These are phyloP conservation scores for Scleroderma bovista DNA, from an alignment of 768 basidiomycete species.

Conservation along the genomic window DNA sequence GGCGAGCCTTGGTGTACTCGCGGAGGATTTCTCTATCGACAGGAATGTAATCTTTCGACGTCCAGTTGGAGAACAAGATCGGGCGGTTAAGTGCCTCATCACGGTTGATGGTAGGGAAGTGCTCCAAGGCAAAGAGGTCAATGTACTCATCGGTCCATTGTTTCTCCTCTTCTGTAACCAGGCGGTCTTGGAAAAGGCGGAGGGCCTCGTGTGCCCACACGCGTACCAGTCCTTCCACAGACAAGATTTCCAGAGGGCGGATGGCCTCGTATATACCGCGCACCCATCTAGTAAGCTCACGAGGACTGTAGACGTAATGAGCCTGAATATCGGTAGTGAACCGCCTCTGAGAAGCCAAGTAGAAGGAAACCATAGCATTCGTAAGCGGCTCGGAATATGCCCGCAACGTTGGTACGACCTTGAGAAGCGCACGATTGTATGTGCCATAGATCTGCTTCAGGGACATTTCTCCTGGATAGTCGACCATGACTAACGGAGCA, in stretches of 20 bases:
- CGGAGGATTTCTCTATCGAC: conserved; percentile 90
- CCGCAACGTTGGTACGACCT: conserved; percentile 89
- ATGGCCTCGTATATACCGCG: conserved; percentile 97
- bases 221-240: conserved; percentile 91
- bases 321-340: conserved; percentile 98
- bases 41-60: conserved; percentile 92
- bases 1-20: conserved; percentile 93
- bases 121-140: conserved; percentile 73
- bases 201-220: conserved; percentile 98
- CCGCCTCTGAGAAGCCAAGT: conserved; percentile 85
- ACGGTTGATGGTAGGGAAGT: conserved; percentile 90
- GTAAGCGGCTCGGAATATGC: conserved; percentile 93
- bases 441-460: conserved; percentile 98
- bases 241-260: conserved; percentile 85
- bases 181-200: conserved; percentile 94
- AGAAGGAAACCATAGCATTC: conserved; percentile 95
- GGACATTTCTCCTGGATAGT: conserved; percentile 96
- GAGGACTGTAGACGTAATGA: conserved; percentile 98
- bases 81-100: conserved; percentile 85
- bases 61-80: conserved; percentile 99
- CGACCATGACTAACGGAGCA: conserved; percentile 97
- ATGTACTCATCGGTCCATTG: conserved; percentile 94
- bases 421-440: conserved; percentile 92
- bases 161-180: conserved; percentile 90
- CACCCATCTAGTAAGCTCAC: conserved; percentile 97